Evolutionary conservation across 208 protist species (phyloP), one percentile per base, ranked within the genome.

Genomic region (Leishmania arabica): DNA sequence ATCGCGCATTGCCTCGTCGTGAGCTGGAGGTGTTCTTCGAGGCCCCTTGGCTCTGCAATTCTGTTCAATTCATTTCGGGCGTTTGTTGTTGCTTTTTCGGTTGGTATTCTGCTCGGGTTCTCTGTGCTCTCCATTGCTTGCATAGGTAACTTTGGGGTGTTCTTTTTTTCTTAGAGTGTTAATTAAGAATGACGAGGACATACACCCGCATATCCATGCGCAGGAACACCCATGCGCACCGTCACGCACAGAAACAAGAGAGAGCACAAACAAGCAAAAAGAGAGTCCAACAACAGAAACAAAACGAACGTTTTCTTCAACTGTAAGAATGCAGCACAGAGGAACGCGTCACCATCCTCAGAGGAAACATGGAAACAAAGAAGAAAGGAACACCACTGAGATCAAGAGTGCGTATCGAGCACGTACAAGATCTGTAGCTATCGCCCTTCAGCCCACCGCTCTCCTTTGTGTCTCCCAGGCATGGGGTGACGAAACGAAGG

Each of bases 241-340:
- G 31, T 17, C n/a, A 3, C 1, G 75, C 40, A 80, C 62, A 68
- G 31, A 21, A 27, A 40, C 49, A 80, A 62, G 47, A 34, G 56
- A 65, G 78, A 81, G 40, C 49, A 31, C 9, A 77, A 77, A 34
- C 3, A 27, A 72, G 65, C 21, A 0, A 72, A 45, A 68, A 72
- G 24, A 8, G 53, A 49, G n/a, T 9, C n/a, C 27, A 9, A 31
- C 47, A 79, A 62, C 9, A 34, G 56, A 65, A 77, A 81, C n/a
- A 21, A 79, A 77, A 56, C 51, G 31, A 47, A 51, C 40, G 15
- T 37, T 49, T 72, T 34, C 53, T 76, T 76, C 17, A 47, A 27
- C 49, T 62, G 53, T 76, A 62, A 76, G 72, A 76, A 76, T 45
- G 72, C 47, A 76, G 34, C 13, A 76, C 49, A 62, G 34, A 40